phyloP scores from a whole-genome alignment of 1,284 basidiomycete species.

The Cutaneotrichosporon cutaneum region DNA sequence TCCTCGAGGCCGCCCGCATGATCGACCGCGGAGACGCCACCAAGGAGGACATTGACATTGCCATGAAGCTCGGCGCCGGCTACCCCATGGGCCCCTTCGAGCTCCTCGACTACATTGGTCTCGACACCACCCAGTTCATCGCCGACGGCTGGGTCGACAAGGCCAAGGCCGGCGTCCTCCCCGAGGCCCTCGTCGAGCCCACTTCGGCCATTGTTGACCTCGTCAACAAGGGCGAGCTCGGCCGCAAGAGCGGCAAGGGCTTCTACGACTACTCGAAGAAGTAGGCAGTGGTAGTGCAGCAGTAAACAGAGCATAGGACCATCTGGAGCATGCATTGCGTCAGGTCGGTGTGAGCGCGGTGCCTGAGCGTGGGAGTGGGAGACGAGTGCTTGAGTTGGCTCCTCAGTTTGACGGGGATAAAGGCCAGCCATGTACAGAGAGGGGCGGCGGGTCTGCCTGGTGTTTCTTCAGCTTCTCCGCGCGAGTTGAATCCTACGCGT shows the following conservation, averaged over 20 bases:
- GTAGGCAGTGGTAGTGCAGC: neutral
- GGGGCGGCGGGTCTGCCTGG: neutral
- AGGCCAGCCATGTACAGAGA: neutral
- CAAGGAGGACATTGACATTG: slow-evolving; percentile 60
- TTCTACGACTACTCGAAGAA: slow-evolving; percentile 42
- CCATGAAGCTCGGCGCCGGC: slow-evolving; percentile 63
- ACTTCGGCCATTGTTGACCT: slow-evolving; percentile 56
- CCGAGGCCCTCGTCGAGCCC: slow-evolving; percentile 55
- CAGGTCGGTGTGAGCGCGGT: neutral
- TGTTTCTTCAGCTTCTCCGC: neutral
- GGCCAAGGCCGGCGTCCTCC: slow-evolving; percentile 53
- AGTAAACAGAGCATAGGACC: neutral
- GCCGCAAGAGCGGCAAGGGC: slow-evolving; percentile 57
- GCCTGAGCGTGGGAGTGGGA: neutral
- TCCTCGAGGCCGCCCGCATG: slow-evolving; percentile 61
- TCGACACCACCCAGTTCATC: slow-evolving; percentile 57
- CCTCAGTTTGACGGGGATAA: neutral
- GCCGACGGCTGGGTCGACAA: slow-evolving; percentile 58
- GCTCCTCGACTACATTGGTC: slow-evolving; percentile 59
- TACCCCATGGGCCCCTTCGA: slow-evolving; percentile 56
- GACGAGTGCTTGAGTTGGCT: neutral
- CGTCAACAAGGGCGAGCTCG: slow-evolving; percentile 58
- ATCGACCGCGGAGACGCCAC: slow-evolving; percentile 61
- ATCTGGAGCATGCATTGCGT: slow-evolving; percentile 8
- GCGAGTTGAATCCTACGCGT: neutral